Evolutionary conservation across 306 rosid genomes (phyloP), one percentile per base, ranked within the genome.

Genomic region (Prosopis cineraria): DNA sequence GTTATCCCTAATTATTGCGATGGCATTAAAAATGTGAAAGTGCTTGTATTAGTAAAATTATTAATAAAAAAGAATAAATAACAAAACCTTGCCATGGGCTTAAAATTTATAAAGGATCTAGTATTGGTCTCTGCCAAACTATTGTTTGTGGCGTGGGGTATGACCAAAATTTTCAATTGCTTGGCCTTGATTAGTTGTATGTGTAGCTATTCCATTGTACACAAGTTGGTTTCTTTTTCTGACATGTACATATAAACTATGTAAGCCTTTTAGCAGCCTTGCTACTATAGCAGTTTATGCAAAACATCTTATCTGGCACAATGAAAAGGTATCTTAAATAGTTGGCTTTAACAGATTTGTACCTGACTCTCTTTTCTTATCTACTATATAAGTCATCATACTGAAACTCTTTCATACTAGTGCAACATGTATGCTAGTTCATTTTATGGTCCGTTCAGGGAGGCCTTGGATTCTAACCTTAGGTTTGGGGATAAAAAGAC

Each of bases 401-500:
- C 80, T 75, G 11, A 59, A 14, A 22, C 78, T 45, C 37, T 78
- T 44, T 72, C 68, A n/a, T 80, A 70, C 63, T 83, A 63, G 68
- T 39, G 43, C 31, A 85, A 81, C 86, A 94, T 97, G 88, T 90
- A 85, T 78, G 97, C 98, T 47, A 94, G 97, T 72, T 90, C 98
- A 68, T 94, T 92, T 81, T 94, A 94, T 69, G 97, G 98, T 65
- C 97, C 97, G 66, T 94, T 94, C 78, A 89, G 98, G 74, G 98
- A 94, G 85, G 97, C 96, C 25, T 80, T 94, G 60, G 95, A 94
- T 79, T 94, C 98, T 37, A 94, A 94, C 79, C 98, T 97, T n/a
- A 96, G 97, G 56, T 94, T 94, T 43, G 98, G 98, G 29, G 97
- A 94, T 86, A 92, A 94, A 66, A 90, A 92, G 66, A 94, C 97